phyloP scores from a whole-genome alignment of 169 alveolate genomes.

The Perkinsus marinus region DNA sequence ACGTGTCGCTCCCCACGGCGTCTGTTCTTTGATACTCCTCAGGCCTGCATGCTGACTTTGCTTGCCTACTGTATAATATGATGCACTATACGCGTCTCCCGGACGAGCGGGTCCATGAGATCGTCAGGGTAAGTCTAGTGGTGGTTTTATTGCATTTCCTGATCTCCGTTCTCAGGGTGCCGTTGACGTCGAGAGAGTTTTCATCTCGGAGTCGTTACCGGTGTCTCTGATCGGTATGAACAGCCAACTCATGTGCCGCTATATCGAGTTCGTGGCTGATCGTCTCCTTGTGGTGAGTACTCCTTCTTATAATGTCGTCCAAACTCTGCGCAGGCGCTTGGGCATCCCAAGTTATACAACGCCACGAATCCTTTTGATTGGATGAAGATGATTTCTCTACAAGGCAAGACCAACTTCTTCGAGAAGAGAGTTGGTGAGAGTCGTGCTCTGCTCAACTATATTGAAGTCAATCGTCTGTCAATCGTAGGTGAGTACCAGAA shows the following conservation, averaged over 20 bases:
- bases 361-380: constrained; percentile 91
- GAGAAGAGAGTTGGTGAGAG: constrained; percentile 85
- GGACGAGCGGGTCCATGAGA: background rate
- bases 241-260: constrained; percentile 78
- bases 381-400: constrained; percentile 93
- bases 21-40: background rate
- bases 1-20: background rate
- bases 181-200: constrained; percentile 88
- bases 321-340: constrained; percentile 45
- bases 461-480: too few relatives aligned
- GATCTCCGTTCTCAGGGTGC: constrained; percentile 60
- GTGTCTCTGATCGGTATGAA: constrained; percentile 97
- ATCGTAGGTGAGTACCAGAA: constrained; percentile 86
- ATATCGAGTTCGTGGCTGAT: constrained; percentile 95
- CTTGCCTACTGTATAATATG: constrained; percentile 81
- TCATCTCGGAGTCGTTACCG: constrained; percentile 90
- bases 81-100: constrained; percentile 60
- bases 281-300: constrained; percentile 54
- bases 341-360: constrained; percentile 74
- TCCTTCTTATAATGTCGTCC: background rate
- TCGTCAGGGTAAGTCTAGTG: background rate
- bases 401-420: constrained; percentile 97
- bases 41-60: constrained; percentile 96
- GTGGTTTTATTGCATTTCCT: background rate
- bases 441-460: too few relatives aligned